Conservation (phyloP, 768 basidiomycete species). For the Pleurotus salmoneostramineus region DNA sequence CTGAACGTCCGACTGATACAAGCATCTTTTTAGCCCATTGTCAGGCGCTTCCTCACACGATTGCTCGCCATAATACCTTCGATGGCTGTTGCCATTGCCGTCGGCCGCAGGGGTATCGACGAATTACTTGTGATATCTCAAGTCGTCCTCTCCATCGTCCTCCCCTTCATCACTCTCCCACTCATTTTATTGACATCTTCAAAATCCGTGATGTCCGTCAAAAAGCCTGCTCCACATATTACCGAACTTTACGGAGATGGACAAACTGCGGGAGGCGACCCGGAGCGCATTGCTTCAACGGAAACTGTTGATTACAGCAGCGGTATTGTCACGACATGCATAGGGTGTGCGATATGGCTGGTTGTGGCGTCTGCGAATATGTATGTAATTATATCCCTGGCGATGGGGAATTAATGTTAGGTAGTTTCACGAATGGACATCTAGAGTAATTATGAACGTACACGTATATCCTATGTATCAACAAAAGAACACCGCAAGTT, state of each 20-base stretch:
- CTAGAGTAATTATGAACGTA: neutral
- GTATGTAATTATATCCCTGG: conserved; percentile 69
- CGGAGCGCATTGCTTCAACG: neutral
- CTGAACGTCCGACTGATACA: neutral
- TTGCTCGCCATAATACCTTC: conserved; percentile 80
- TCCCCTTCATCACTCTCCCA: conserved; percentile 85
- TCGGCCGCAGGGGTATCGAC: conserved; percentile 70
- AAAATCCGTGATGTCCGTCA: conserved; percentile 67
- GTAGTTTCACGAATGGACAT: neutral
- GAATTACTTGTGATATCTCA: conserved; percentile 83
- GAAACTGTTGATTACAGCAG: conserved; percentile 62
- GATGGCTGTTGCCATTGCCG: conserved; percentile 67
- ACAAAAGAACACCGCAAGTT: too few relatives aligned
- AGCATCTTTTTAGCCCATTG: conserved; percentile 45
- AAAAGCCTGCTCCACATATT: conserved; percentile 25
- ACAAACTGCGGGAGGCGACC: neutral
- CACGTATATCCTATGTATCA: too few relatives aligned
- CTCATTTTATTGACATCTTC: conserved; percentile 74
- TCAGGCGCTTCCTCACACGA: conserved; percentile 82
- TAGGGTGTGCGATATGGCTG: conserved; percentile 61
- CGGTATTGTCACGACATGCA: conserved; percentile 39
- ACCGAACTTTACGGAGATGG: neutral
- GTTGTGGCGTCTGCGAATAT: conserved; percentile 68
- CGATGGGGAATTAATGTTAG: conserved; percentile 24
- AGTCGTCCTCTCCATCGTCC: conserved; percentile 76